A percentile compares a stretch with the other conserved stretches of the same genome.
phyloP scores from a whole-genome alignment of 1,284 basidiomycete species.

The Heliocybe sulcata region DNA sequence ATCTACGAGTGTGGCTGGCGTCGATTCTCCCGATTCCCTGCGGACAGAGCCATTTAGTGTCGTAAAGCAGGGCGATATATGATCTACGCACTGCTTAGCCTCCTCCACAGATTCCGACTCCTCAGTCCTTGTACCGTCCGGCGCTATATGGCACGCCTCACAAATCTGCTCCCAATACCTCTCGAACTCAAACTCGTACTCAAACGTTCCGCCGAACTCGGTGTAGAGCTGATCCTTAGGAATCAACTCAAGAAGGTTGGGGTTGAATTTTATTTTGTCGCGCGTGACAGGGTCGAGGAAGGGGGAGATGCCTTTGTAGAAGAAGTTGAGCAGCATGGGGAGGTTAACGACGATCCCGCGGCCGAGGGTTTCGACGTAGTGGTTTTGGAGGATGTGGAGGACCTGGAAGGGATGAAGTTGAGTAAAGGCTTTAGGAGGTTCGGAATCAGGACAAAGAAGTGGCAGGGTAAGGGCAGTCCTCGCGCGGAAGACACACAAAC shows the following conservation, averaged over 20 bases:
- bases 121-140: constrained; percentile 45
- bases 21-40: neutral
- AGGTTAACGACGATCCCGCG: constrained; percentile 83
- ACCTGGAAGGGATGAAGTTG: too few species aligned
- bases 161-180: constrained; percentile 74
- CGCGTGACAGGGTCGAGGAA: constrained; percentile 89
- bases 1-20: neutral
- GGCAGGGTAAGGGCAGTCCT: too few species aligned
- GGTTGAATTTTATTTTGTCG: constrained; percentile 81
- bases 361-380: constrained; percentile 88
- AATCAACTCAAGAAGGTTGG: constrained; percentile 70
- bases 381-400: constrained; percentile 79
- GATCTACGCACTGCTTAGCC: neutral
- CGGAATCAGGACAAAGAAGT: too few species aligned
- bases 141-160: constrained; percentile 53
- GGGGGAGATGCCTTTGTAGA: constrained; percentile 82
- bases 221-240: constrained; percentile 72
- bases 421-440: too few species aligned
- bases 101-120: neutral
- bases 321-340: constrained; percentile 73
- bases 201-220: constrained; percentile 76
- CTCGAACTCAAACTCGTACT: constrained; percentile 71
- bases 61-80: neutral
- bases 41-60: neutral
- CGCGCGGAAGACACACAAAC: too few species aligned